Conservation (phyloP, 2,329 filamentous ascomycete genomes). For the Pseudogymnoascus sp. region DNA sequence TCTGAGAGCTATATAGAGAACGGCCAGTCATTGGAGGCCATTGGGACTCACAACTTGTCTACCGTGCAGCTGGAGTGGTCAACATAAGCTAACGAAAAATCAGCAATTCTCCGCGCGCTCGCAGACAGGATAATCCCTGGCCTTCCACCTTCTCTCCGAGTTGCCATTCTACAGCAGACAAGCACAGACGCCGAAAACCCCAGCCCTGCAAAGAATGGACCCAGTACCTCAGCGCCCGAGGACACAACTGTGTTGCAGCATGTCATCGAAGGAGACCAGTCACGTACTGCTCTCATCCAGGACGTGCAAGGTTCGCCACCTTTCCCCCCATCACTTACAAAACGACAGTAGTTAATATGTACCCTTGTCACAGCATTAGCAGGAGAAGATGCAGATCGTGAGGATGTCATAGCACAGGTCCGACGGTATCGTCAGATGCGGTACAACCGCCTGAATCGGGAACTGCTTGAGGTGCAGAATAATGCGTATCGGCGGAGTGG, state of each 20-base stretch:
- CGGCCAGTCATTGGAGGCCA: background rate
- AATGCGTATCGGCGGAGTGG: slow-evolving; percentile 68
- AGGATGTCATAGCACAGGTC: slow-evolving; percentile 49
- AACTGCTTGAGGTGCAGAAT: slow-evolving; percentile 61
- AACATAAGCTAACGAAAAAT: slow-evolving; percentile 4
- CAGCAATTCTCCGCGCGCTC: slow-evolving; percentile 64
- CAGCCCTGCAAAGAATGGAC: slow-evolving; percentile 25
- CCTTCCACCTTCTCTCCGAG: slow-evolving; percentile 55
- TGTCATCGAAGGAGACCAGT: slow-evolving; percentile 2
- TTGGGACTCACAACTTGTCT: background rate
- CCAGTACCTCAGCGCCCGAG: background rate
- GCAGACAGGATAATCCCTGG: slow-evolving; percentile 72
- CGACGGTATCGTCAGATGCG: slow-evolving; percentile 52
- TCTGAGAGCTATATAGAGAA: background rate
- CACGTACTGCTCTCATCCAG: slow-evolving; percentile 14
- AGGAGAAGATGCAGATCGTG: slow-evolving; percentile 45
- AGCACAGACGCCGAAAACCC: slow-evolving; percentile 30
- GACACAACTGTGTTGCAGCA: background rate
- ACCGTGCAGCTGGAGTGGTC: background rate
- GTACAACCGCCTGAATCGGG: slow-evolving; percentile 52
- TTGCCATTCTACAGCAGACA: slow-evolving; percentile 64
- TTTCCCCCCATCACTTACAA: background rate
- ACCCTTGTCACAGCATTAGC: slow-evolving; percentile 40
- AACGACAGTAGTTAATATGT: background rate
- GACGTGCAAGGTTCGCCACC: background rate